A percentile compares a stretch with the other conserved stretches of the same genome.
Conservation (phyloP, 192 early-diverging fungal genomes). For the Coemansia guatemalensis region DNA sequence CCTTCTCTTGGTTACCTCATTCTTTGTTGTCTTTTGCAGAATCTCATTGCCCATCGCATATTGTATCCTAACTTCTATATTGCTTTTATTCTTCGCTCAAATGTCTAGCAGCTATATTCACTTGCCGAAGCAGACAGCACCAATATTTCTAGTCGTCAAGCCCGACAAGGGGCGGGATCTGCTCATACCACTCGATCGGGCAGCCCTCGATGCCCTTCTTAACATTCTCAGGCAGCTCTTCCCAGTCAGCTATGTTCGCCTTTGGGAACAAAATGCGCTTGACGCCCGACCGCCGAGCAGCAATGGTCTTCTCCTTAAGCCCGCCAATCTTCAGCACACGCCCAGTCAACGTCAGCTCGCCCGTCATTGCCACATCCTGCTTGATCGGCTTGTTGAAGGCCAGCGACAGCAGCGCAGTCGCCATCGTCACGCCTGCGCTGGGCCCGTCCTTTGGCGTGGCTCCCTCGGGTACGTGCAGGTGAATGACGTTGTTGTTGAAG, state of each 20-base stretch:
- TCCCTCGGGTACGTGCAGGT: conserved; percentile 96
- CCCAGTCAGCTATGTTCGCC: conserved; percentile 91
- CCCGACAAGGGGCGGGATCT: conserved; percentile 57
- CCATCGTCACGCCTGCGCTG: conserved; percentile 94
- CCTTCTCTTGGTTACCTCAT: too few species aligned
- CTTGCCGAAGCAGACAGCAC: too few species aligned
- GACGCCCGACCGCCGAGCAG: conserved; percentile 91
- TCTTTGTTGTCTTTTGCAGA: too few species aligned
- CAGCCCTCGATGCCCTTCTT: conserved; percentile 84
- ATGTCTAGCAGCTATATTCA: too few species aligned
- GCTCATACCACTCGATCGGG: conserved; percentile 81
- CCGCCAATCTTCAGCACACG: conserved; percentile 98
- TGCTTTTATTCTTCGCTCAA: too few species aligned
- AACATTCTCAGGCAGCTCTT: conserved; percentile 89
- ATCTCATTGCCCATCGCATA: too few species aligned
- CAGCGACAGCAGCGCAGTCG: conserved; percentile 89
- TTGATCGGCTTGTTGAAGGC: conserved; percentile 76
- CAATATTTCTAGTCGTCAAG: conserved; percentile 13
- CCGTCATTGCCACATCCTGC: conserved; percentile 94
- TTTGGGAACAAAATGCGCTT: conserved; percentile 88
- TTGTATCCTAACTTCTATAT: too few species aligned
- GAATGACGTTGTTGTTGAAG: conserved; percentile 87
- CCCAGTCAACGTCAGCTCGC: conserved; percentile 96
- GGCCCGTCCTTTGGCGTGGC: conserved; percentile 99
- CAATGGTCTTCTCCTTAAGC: conserved; percentile 97